phyloP scores from a whole-genome alignment of 2,329 filamentous ascomycete species.

The Pseudodiploospora longispora region DNA sequence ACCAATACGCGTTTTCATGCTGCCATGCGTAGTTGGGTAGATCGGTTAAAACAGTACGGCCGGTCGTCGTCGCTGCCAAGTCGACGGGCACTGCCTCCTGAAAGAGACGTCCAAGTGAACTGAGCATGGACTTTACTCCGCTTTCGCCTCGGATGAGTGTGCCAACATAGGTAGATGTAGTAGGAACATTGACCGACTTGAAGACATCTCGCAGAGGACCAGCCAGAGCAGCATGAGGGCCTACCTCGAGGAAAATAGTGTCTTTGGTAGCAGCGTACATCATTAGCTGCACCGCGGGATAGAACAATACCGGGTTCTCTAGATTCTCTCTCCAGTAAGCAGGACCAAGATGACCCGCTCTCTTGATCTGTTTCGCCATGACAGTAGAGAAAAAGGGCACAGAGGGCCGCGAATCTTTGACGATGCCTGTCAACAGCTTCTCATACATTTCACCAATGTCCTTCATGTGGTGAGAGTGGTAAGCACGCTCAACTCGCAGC shows the following conservation, averaged over 20 bases:
- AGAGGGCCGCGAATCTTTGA: not conserved
- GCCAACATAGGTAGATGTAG: constrained; percentile 8
- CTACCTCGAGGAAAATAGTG: constrained; percentile 16
- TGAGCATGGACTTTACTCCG: constrained; percentile 8
- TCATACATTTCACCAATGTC: constrained; percentile 5
- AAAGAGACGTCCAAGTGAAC: constrained; percentile 11
- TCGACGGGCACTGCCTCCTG: constrained; percentile 8
- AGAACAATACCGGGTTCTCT: constrained; percentile 9
- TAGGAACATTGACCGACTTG: constrained; percentile 3
- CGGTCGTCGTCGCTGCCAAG: constrained; percentile 2
- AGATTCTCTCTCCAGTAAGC: constrained; percentile 11
- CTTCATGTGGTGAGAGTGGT: constrained; percentile 30
- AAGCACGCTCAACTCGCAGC: constrained; percentile 36
- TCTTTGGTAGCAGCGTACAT: constrained; percentile 4
- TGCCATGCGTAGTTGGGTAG: constrained; percentile 20
- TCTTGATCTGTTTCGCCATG: not conserved
- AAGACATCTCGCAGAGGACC: constrained; percentile 18
- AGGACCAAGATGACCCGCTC: not conserved
- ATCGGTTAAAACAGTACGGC: constrained; percentile 25
- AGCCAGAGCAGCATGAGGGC: constrained; percentile 17
- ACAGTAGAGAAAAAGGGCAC: constrained; percentile 8
- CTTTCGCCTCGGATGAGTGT: constrained; percentile 10
- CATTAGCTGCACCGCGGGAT: constrained; percentile 5
- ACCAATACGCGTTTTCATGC: constrained; percentile 11
- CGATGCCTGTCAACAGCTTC: not conserved